These are phyloP conservation scores for Lodderomyces elongisporus DNA, from an alignment of 1,139 yeast species.

Conservation along the genomic window DNA sequence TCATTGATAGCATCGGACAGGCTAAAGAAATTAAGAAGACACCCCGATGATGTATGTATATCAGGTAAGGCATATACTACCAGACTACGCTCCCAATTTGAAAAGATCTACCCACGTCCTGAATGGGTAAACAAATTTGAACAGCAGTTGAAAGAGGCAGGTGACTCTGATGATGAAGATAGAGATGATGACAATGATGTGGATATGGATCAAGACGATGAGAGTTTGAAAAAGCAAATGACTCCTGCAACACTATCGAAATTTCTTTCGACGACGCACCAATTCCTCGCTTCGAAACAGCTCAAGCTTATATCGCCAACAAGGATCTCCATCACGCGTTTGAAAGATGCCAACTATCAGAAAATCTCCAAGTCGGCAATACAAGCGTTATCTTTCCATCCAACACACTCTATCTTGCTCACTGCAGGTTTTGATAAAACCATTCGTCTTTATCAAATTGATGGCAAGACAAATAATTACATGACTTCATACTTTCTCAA, in stretches of 20 bases:
- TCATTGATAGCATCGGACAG: slow-evolving; percentile 58
- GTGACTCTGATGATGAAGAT: slow-evolving; percentile 16
- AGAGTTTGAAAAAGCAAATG: slow-evolving; percentile 4
- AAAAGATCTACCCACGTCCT: slow-evolving; percentile 83
- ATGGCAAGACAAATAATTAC: slow-evolving; percentile 78
- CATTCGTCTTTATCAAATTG: slow-evolving; percentile 79
- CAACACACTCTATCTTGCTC: slow-evolving; percentile 72
- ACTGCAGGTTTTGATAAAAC: slow-evolving; percentile 94
- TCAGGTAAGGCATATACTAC: slow-evolving; percentile 63
- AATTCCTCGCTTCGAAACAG: slow-evolving; percentile 47
- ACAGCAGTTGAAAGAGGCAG: slow-evolving; percentile 18
- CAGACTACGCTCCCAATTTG: slow-evolving; percentile 79
- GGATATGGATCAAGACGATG: slow-evolving; percentile 25
- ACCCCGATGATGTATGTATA: slow-evolving; percentile 55
- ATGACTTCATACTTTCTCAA: slow-evolving; percentile 79
- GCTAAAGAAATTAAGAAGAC: slow-evolving; percentile 65
- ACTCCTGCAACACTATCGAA: slow-evolving; percentile 20
- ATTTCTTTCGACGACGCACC: slow-evolving; percentile 54
- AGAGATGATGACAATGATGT: slow-evolving; percentile 35
- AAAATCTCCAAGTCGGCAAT: slow-evolving; percentile 71
- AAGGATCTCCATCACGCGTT: slow-evolving; percentile 66
- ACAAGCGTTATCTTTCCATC: slow-evolving; percentile 82
- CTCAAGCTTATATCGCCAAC: slow-evolving; percentile 65
- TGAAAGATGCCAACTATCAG: slow-evolving; percentile 79
- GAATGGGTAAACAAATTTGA: slow-evolving; percentile 63